Evolutionary conservation across 345 rosid genomes (phyloP), one percentile per base, ranked within the genome.

Genomic region (Melaleuca quinquenervia): DNA sequence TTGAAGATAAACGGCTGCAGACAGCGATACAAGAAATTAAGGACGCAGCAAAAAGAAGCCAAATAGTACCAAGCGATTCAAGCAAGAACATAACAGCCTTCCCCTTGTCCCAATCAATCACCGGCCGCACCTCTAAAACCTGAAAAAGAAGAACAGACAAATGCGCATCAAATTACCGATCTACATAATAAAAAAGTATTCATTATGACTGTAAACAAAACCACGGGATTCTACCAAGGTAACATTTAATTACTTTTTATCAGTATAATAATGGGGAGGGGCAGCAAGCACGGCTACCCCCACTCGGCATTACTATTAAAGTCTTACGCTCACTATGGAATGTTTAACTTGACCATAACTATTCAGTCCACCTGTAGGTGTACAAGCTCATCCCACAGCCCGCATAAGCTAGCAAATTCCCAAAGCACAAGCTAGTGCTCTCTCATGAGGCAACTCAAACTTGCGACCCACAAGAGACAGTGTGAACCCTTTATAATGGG

Each of bases 101-200:
- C 83, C 99, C 99, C 93, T 97, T 97, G 89, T 97, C 96, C 99
- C 99, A 96, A 84, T 96, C 85, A 84, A 97, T 97, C 82, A 91
- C 94, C 18, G 99, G 99, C 50, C 98, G 95, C 83, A 97, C 90
- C 91, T 97, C 99, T 87, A 97, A 92, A 90, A 97, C 99, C 98
- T 97, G 86, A 49, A 62, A 82, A 87, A 22, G 56, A 76, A 76
- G 16, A 82, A 13, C 22, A 85, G 45, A 54, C 44, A 70, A 70
- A 70, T 48, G 36, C 16, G 80, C 80, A 70, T 70, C 80, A 70
- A 70, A 36, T 70, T 9, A 70, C 80, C 7, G 3, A 70, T 36
- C 48, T 18, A 32, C 48, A 36, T 18, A 18, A 70, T 70, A 36
- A 7, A 36, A 11, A 70, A 36, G 48, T 36, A 36, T 70, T 32